phyloP scores from a whole-genome alignment of 169 alveolate genomes.

The Perkinsus olseni region DNA sequence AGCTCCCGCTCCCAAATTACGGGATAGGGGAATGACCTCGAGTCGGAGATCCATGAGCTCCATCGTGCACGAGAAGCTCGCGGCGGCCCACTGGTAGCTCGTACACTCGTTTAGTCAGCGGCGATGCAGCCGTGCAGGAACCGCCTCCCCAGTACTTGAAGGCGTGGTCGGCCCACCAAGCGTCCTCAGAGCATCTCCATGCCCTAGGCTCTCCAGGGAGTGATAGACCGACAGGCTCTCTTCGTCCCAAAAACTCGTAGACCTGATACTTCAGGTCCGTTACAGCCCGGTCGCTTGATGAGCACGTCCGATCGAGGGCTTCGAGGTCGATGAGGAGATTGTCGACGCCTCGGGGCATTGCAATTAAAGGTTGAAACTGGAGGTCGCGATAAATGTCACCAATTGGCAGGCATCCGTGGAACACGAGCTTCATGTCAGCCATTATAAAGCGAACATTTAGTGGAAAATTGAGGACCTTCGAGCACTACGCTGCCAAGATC shows the following conservation, averaged over 20 bases:
- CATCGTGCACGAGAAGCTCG: neutral
- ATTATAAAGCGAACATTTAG: too few species aligned
- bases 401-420: too few species aligned
- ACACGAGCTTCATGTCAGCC: too few species aligned
- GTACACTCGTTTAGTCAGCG: neutral
- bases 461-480: too few species aligned
- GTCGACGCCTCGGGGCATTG: neutral
- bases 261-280: neutral
- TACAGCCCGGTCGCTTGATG: neutral
- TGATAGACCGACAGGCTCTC: neutral
- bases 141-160: neutral
- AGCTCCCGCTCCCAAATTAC: neutral
- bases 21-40: neutral
- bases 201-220: neutral
- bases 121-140: neutral
- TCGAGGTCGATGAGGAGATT: neutral
- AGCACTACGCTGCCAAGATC: too few species aligned
- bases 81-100: neutral
- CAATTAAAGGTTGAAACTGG: too few species aligned
- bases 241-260: neutral
- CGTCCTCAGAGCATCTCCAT: neutral
- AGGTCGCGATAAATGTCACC: too few species aligned
- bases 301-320: neutral
- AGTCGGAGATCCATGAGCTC: neutral
- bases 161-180: neutral